Evolutionary conservation across 345 rosid genomes (phyloP).

Genomic region (Corchorus olitorius): DNA sequence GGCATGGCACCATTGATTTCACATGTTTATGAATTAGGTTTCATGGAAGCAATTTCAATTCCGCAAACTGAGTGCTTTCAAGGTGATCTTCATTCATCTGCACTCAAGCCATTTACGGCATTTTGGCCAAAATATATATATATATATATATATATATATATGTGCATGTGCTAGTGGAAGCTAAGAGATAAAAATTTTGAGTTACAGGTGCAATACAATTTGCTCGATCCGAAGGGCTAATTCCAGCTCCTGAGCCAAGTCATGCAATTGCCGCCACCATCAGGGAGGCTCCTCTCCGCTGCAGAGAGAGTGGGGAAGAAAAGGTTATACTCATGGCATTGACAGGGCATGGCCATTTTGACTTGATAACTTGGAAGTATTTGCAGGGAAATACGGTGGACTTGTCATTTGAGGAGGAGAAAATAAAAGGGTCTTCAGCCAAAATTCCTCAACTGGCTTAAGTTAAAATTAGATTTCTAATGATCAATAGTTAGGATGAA

Average conservation of each 20-base stretch:
- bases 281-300: constrained; percentile 79
- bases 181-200: not conserved
- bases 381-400: constrained; percentile 75
- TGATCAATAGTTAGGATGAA: not conserved
- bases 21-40: constrained; percentile 76
- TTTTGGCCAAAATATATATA: not conserved
- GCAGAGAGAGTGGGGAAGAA: constrained; percentile 76
- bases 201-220: constrained; percentile 80
- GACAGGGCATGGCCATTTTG: constrained; percentile 99
- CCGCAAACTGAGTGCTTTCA: constrained; percentile 86
- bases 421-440: constrained; percentile 57
- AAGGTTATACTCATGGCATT: constrained; percentile 88
- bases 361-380: constrained; percentile 72
- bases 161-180: not conserved
- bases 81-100: constrained; percentile 38
- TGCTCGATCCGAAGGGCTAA: constrained; percentile 85
- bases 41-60: constrained; percentile 85
- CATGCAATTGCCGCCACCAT: constrained; percentile 95
- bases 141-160: too few relatives aligned
- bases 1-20: constrained; percentile 95
- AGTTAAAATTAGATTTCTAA: not conserved
- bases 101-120: not conserved
- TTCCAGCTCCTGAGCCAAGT: constrained; percentile 92
- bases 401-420: constrained; percentile 71
- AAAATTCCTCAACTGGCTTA: constrained; percentile 54